Conservation (phyloP, 2,329 filamentous ascomycete genomes). For the Colletotrichum spinosum region DNA sequence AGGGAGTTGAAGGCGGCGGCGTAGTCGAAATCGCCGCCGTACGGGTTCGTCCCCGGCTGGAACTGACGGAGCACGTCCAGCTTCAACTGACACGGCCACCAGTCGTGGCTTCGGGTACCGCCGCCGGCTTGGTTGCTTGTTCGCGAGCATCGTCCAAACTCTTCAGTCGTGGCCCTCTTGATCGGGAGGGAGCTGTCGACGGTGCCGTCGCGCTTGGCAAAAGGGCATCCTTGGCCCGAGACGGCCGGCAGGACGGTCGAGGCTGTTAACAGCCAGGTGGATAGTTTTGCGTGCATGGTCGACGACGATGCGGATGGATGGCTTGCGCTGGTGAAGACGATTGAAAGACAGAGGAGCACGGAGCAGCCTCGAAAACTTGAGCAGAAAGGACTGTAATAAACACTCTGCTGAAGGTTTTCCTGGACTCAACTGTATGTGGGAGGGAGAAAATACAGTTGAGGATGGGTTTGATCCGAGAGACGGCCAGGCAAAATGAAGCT, state of each 20-base stretch:
- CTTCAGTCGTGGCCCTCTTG: conserved; percentile 13
- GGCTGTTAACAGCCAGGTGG: conserved; percentile 28
- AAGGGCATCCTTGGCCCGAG: conserved; percentile 26
- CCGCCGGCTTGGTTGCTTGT: conserved; percentile 63
- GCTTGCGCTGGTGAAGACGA: not conserved
- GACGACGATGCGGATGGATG: not conserved
- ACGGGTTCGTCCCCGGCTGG: conserved; percentile 71
- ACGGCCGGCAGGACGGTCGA: conserved; percentile 23
- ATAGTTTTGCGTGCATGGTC: conserved; percentile 34
- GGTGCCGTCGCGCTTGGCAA: conserved; percentile 30
- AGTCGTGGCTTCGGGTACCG: conserved; percentile 76
- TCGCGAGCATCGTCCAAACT: conserved; percentile 26
- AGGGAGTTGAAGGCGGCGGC: conserved; percentile 77
- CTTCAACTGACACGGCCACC: conserved; percentile 78
- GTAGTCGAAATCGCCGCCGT: conserved; percentile 77
- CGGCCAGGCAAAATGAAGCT: not conserved
- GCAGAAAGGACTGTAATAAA: too few species aligned
- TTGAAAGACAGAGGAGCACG: not conserved
- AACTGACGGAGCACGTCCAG: conserved; percentile 82
- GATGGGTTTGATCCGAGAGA: conserved; percentile 1
- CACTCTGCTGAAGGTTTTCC: not conserved
- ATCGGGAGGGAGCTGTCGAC: conserved; percentile 29
- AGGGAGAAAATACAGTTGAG: conserved; percentile 3
- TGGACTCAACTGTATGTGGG: not conserved
- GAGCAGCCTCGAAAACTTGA: not conserved